Evolutionary conservation across 371 early-diverging fungal genomes (phyloP).

Genomic region (Actinomucor elegans): DNA sequence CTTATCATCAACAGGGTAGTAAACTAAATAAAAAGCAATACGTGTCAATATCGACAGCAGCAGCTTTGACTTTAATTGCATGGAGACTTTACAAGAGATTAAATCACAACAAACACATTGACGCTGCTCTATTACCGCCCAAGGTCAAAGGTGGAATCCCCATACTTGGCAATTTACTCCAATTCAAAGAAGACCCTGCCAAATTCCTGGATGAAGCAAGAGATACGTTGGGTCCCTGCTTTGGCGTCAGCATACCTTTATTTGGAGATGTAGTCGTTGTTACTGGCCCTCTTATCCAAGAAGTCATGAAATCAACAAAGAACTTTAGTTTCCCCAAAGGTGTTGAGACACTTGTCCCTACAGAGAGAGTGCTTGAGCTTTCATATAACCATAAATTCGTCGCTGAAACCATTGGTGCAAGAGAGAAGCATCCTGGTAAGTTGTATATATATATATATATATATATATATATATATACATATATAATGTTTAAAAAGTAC

Average conservation of each 20-base stretch:
- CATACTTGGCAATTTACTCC: conserved; percentile 12
- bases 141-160: conserved; percentile 15
- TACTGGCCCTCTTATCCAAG: conserved; percentile 15
- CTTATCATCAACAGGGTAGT: too few species aligned
- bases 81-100: conserved; percentile 3
- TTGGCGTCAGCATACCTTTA: conserved; percentile 12
- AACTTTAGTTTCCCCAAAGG: conserved; percentile 18
- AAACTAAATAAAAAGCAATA: conserved; percentile 4
- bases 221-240: conserved; percentile 16
- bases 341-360: conserved; percentile 17
- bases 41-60: conserved; percentile 13
- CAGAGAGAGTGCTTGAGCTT: conserved; percentile 5
- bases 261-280: conserved; percentile 17
- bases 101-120: neutral
- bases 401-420: conserved; percentile 1
- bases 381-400: conserved; percentile 23
- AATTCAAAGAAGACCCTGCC: conserved; percentile 11
- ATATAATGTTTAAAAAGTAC: too few species aligned
- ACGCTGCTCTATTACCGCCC: conserved; percentile 9
- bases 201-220: conserved; percentile 13
- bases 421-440: conserved; percentile 25
- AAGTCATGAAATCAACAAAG: conserved; percentile 22
- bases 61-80: conserved; percentile 7
- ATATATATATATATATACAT: too few species aligned
- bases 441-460: too few species aligned